Evolutionary conservation across 129 eudicot species (phyloP), one percentile per base, ranked within the genome.

Genomic region (Arctium minus): DNA sequence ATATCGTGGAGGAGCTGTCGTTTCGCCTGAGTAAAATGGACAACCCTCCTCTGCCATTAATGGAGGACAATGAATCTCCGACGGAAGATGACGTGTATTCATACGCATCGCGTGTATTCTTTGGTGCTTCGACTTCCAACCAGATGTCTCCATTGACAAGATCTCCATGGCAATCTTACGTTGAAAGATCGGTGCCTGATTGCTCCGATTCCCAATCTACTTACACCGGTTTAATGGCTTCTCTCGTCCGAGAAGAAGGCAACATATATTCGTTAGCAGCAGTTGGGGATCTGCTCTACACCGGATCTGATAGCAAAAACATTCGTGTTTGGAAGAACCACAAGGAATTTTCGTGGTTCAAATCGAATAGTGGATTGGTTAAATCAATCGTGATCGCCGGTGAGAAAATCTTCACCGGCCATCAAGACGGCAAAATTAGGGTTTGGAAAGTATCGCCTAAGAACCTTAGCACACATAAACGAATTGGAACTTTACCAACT

Each of bases 311-410:
- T 56, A 91, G 93, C 81, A 93, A 93, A 88, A 89, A 93, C 80
- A 91, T 93, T 32, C 87, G 98, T 53, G 98, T 94, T 0, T 94
- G 98, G 98, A 94, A 89, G 73, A 89, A 86, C 78, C 97, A 94
- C 64, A 87, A 90, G 70, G 98, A 94, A 68, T 94, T 82, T 30
- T 90, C 97, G 1, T 92, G 92, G 70, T 94, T 94, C 80, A 94
- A 90, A 87, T 92, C 98, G 1, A 94, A 90, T 11, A 90, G 95
- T 22, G 98, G 98, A 3, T 69, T 94, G 72, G 97, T 94, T 6
- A 94, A 94, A 73, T 89, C 94, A 1, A 94, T 94, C 33, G 90
- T 92, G 10, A 86, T 94, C 10, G 86, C 97, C 3, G 90, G 84
- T 3, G 94, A 90, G 8, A 85, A 83, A 60, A 91, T 94, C 6